phyloP scores from a whole-genome alignment of 2,329 filamentous ascomycete species.

The Aspergillus pseudoglaucus region DNA sequence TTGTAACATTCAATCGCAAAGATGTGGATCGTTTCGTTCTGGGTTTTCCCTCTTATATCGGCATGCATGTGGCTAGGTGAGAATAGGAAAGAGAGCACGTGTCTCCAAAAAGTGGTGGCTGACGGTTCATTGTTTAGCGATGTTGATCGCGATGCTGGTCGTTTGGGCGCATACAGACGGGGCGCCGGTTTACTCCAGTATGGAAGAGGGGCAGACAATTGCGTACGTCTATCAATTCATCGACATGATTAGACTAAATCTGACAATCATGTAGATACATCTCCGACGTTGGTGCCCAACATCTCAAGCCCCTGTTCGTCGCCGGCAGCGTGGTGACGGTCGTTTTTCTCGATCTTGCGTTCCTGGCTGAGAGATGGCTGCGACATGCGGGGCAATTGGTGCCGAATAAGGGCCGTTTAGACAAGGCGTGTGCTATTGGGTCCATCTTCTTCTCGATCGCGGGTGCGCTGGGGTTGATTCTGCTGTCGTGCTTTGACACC shows the following conservation, averaged over 20 bases:
- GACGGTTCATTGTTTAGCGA: constrained; percentile 33
- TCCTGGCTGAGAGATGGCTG: constrained; percentile 76
- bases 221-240: constrained; percentile 38
- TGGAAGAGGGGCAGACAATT: constrained; percentile 47
- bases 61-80: constrained; percentile 49
- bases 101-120: background rate
- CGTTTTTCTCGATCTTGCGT: constrained; percentile 72
- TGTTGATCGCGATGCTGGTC: constrained; percentile 55
- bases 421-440: constrained; percentile 33
- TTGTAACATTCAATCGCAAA: constrained; percentile 5
- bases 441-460: constrained; percentile 58
- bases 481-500: constrained; percentile 82
- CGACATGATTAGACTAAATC: background rate
- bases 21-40: constrained; percentile 43
- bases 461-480: constrained; percentile 73
- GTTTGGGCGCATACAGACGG: constrained; percentile 49
- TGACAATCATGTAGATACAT: constrained; percentile 29
- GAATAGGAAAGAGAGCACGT: constrained; percentile 5
- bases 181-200: constrained; percentile 47
- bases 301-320: constrained; percentile 58
- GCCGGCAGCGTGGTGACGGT: constrained; percentile 58
- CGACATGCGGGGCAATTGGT: constrained; percentile 73
- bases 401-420: constrained; percentile 53
- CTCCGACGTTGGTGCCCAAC: constrained; percentile 52
- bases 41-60: constrained; percentile 55